These are phyloP conservation scores for Jamesozyma hellenica DNA, from an alignment of 805 yeast genomes.

Conservation along the genomic window DNA sequence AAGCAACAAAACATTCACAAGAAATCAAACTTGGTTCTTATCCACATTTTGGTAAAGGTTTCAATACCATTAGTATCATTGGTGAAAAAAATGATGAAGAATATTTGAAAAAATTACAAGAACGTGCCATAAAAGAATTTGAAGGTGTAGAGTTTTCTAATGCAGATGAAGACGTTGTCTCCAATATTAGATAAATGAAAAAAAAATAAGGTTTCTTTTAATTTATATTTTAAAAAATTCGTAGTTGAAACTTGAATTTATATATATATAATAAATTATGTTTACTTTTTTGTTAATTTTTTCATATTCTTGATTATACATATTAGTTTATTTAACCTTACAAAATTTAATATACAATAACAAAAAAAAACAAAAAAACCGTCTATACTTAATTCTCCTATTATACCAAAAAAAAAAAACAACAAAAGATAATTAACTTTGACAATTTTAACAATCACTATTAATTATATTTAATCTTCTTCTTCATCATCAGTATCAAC, in stretches of 20 bases:
- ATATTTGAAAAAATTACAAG: constrained; percentile 37
- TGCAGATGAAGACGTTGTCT: constrained; percentile 41
- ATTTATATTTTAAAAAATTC: no score
- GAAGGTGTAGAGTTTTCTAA: constrained; percentile 49
- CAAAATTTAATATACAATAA: no score
- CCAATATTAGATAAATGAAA: constrained; percentile 17
- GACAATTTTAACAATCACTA: no score
- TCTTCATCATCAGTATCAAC: constrained; percentile 84
- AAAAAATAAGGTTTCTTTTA: no score
- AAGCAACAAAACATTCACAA: constrained; percentile 23
- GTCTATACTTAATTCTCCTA: neutral
- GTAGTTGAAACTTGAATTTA: no score
- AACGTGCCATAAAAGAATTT: constrained; percentile 36
- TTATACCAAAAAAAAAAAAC: neutral
- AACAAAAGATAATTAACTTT: neutral
- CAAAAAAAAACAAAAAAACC: neutral
- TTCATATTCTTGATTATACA: no score
- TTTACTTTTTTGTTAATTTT: no score
- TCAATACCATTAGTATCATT: constrained; percentile 64
- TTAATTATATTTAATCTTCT: constrained; percentile 17
- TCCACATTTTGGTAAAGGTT: constrained; percentile 59
- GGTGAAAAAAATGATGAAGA: constrained; percentile 39
- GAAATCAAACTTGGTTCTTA: constrained; percentile 70
- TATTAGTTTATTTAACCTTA: no score
- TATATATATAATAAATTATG: no score